Evolutionary conservation across 148 eudicot species (phyloP).

Genomic region (Linanthus parryae): DNA sequence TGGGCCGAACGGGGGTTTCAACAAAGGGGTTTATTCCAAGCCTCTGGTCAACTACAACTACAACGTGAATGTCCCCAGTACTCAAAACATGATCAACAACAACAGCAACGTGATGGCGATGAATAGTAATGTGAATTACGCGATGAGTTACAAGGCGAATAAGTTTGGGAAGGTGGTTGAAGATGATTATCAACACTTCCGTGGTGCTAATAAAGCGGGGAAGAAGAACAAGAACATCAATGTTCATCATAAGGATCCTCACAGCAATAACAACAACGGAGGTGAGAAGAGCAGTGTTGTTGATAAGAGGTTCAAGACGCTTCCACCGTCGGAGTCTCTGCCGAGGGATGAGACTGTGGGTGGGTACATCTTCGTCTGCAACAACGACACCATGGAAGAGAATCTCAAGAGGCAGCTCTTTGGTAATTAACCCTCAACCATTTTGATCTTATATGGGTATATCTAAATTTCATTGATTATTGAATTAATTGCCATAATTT

Average conservation of each 20-base stretch:
- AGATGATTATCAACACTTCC: constrained; percentile 18
- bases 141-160: constrained; percentile 30
- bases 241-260: too few species aligned
- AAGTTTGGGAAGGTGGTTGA: constrained; percentile 20
- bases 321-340: constrained; percentile 79
- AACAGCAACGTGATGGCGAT: constrained; percentile 26
- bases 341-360: constrained; percentile 88
- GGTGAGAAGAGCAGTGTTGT: constrained; percentile 20
- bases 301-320: constrained; percentile 93
- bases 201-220: constrained; percentile 28
- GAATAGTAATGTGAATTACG: constrained; percentile 20
- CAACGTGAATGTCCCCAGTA: too few species aligned
- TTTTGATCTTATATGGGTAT: too few species aligned
- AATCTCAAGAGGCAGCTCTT: constrained; percentile 84
- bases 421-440: constrained; percentile 49
- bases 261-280: constrained; percentile 22
- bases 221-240: constrained; percentile 61
- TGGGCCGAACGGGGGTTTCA: constrained; percentile 71
- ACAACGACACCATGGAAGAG: constrained; percentile 98
- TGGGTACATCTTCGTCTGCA: constrained; percentile 96
- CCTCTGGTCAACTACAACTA: constrained; percentile 27
- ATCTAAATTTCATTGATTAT: too few species aligned
- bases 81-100: constrained; percentile 22
- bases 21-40: constrained; percentile 70
- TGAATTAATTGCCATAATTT: too few species aligned